Percentiles rank a stretch among this genome's conserved stretches.
These are phyloP conservation scores for Elsinoe australis DNA, from an alignment of 2,329 filamentous ascomycete species.

Conservation along the genomic window DNA sequence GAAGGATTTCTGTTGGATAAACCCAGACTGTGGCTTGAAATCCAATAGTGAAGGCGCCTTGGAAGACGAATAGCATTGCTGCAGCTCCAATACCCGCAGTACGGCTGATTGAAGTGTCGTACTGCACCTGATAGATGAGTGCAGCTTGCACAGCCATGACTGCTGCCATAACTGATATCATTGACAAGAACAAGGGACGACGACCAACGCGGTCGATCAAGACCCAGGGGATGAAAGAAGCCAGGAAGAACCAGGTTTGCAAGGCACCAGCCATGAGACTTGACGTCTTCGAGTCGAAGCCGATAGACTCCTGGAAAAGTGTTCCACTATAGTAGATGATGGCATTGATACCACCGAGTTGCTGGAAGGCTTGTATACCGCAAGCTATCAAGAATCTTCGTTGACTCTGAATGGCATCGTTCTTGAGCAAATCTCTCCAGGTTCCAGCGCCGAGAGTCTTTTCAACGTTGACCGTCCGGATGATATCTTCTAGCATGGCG, in stretches of 20 bases:
- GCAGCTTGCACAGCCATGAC: slow-evolving; percentile 57
- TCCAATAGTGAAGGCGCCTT: slow-evolving; percentile 53
- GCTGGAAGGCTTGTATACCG: slow-evolving; percentile 26
- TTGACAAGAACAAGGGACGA: slow-evolving; percentile 42
- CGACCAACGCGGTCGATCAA: slow-evolving; percentile 54
- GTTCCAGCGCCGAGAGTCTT: slow-evolving; percentile 33
- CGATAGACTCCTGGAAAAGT: slow-evolving; percentile 26
- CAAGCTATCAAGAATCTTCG: slow-evolving; percentile 27
- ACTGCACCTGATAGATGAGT: slow-evolving; percentile 31
- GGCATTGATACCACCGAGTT: slow-evolving; percentile 28
- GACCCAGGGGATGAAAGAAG: slow-evolving; percentile 30
- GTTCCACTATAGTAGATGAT: slow-evolving; percentile 28
- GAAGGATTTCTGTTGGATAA: slow-evolving; percentile 54
- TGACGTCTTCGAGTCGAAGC: slow-evolving; percentile 24
- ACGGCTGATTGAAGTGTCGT: slow-evolving; percentile 25
- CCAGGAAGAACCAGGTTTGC: slow-evolving; percentile 37
- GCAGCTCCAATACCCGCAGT: slow-evolving; percentile 31
- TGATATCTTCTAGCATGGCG: slow-evolving; percentile 24
- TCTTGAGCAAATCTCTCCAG: slow-evolving; percentile 27
- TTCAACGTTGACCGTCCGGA: slow-evolving; percentile 25
- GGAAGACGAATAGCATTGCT: slow-evolving; percentile 56
- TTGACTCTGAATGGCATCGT: slow-evolving; percentile 27
- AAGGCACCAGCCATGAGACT: slow-evolving; percentile 29
- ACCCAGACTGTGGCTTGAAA: slow-evolving; percentile 57
- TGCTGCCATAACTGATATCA: slow-evolving; percentile 47